These are phyloP conservation scores for Rubia tinctorum DNA, from an alignment of 305 asterid species.

Conservation along the genomic window DNA sequence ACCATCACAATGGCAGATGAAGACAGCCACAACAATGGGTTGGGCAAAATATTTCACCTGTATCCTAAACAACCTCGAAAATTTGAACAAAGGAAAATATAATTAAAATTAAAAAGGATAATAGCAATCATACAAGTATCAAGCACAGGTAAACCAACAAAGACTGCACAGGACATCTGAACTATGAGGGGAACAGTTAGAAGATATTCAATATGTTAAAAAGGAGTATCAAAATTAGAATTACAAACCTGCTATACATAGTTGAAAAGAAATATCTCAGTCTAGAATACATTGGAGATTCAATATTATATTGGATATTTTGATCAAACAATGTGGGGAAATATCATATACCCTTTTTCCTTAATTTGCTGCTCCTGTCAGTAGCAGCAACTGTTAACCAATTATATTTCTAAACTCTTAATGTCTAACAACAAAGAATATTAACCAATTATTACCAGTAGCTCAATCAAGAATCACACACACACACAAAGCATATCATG, in stretches of 20 bases:
- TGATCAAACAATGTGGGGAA: too few relatives aligned
- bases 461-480: too few relatives aligned
- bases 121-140: slow-evolving; percentile 4
- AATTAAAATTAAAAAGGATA: slow-evolving; percentile 15
- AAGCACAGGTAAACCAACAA: slow-evolving; percentile 3
- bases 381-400: too few relatives aligned
- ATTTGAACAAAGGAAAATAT: slow-evolving; percentile 10
- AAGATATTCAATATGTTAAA: neutral
- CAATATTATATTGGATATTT: too few relatives aligned
- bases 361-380: too few relatives aligned
- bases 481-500: too few relatives aligned
- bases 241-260: slow-evolving; percentile 75
- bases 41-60: slow-evolving; percentile 85
- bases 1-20: slow-evolving; percentile 89
- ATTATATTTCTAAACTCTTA: too few relatives aligned
- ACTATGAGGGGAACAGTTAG: neutral
- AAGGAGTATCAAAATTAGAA: neutral
- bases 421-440: too few relatives aligned
- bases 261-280: slow-evolving; percentile 90
- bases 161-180: neutral
- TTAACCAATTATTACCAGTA: too few relatives aligned
- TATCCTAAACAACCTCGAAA: slow-evolving; percentile 62
- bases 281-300: slow-evolving; percentile 92
- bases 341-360: too few relatives aligned
- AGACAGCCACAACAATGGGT: slow-evolving; percentile 84